These are phyloP conservation scores for Dictyostelium purpureum DNA, from an alignment of 78 protist genomes.

Conservation along the genomic window DNA sequence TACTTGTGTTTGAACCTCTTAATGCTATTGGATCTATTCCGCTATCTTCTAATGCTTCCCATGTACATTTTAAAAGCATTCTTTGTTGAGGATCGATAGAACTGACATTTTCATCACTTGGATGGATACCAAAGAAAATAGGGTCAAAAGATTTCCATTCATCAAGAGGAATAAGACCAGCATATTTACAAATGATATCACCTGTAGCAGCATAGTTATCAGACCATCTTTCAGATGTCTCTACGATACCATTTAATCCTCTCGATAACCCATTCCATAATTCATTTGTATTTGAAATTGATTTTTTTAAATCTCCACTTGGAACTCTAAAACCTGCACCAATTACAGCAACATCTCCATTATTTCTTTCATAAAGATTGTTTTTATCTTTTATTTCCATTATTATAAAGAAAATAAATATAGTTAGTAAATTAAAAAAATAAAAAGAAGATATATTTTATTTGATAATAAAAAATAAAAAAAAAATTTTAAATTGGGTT, in stretches of 20 bases:
- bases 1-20: too few species aligned
- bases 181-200: neutral
- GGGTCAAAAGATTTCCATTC: slow-evolving; percentile 75
- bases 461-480: too few species aligned
- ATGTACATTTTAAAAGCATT: slow-evolving; percentile 55
- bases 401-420: too few species aligned
- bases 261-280: slow-evolving; percentile 28
- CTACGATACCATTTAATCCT: slow-evolving; percentile 17
- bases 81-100: slow-evolving; percentile 89
- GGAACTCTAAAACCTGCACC: slow-evolving; percentile 16
- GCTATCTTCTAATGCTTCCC: too few species aligned
- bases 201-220: neutral
- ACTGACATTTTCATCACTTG: slow-evolving; percentile 55
- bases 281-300: neutral
- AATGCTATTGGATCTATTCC: too few species aligned
- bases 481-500: too few species aligned
- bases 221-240: neutral
- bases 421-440: too few species aligned
- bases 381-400: too few species aligned
- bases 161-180: slow-evolving; percentile 34
- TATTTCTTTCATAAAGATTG: too few species aligned
- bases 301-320: neutral
- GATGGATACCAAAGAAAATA: slow-evolving; percentile 49
- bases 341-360: neutral
- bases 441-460: too few species aligned